Evolutionary conservation across 495 filamentous ascomycete genomes (phyloP), one percentile per base, ranked within the genome.

Genomic region (Umbilicaria muhlenbergii): DNA sequence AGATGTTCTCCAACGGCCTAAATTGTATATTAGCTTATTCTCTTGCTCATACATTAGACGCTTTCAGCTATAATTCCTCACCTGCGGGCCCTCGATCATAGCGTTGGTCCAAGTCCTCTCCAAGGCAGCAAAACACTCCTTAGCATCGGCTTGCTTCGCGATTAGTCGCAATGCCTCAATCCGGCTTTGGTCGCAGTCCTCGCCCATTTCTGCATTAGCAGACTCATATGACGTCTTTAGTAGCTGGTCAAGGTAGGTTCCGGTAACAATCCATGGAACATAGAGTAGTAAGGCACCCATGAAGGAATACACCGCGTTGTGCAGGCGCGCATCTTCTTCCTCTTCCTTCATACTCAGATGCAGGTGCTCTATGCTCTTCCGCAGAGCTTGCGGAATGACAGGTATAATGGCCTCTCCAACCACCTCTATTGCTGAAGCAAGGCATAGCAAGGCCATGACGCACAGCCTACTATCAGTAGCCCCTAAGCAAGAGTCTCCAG

Each of bases 381-480:
- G 75, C 32, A 95, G 73, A 1, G 82, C 75, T 38, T 70, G 68
- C 1, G 89, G 86, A 10, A 95, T 62, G 0, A 94, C 66, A 0
- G 89, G 81, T 34, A 96, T 80, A 54, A 92, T 78, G 4, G 74
- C 75, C 43, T 93, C 81, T 33, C 79, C 77, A n/a, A 94, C 66
- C 10, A 91, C 84, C 43, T 91, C 84, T 2, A 88, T 77, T 57
- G 91, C 77, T 2, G 86, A 91, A 0, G 88, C 80, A 36, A 98
- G 66, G 56, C 85, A 94, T 17, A 95, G 65, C n/a, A 94, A 63
- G 34, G 85, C 82, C 64, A 89, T 78, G 44, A 83, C 69, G 16
- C 81, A 79, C 24, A 95, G 72, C 35, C 72, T 72, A 45, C 71
- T 66, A 53, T 92, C 83, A 4, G 69, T 58, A 54, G 80, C 78